Evolutionary conservation across 176 grass and related monocot genomes (phyloP).

Genomic region (Zoysia japonica): DNA sequence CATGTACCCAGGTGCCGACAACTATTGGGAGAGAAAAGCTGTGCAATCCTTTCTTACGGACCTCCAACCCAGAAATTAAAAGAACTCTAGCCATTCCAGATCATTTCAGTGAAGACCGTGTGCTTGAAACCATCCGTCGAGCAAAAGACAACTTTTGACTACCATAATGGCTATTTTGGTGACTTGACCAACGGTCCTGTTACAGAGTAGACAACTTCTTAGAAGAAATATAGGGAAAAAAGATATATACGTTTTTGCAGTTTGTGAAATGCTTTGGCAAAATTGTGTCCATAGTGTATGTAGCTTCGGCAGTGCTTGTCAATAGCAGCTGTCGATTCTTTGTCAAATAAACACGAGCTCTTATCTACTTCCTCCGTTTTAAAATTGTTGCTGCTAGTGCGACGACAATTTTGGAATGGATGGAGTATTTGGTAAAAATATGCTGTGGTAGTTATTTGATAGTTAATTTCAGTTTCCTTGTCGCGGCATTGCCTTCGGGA

Average conservation of each 20-base stretch:
- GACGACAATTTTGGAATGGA: too few relatives aligned
- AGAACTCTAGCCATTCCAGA: constrained; percentile 67
- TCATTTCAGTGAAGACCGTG: constrained; percentile 63
- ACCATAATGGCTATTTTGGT: constrained; percentile 19
- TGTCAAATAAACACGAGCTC: constrained; percentile 38
- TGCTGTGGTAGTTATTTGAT: too few relatives aligned
- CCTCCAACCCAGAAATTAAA: constrained; percentile 74
- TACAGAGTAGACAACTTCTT: constrained; percentile 28
- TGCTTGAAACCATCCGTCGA: constrained; percentile 66
- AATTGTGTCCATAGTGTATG: constrained; percentile 50
- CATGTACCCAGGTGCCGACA: constrained; percentile 68
- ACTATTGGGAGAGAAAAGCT: constrained; percentile 84
- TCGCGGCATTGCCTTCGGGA: too few relatives aligned
- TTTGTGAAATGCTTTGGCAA: constrained; percentile 42
- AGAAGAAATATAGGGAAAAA: constrained; percentile 42
- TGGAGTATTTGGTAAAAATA: too few relatives aligned
- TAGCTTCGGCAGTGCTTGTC: constrained; percentile 45
- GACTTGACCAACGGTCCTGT: constrained; percentile 32
- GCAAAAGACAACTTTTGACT: constrained; percentile 92
- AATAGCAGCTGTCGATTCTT: constrained; percentile 47
- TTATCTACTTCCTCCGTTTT: constrained; percentile 20
- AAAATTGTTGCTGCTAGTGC: too few relatives aligned
- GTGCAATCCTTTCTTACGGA: constrained; percentile 96
- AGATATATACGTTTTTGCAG: constrained; percentile 37
- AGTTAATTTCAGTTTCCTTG: too few relatives aligned